Base-by-base conservation (phyloP, 306 rosid species). In the Pterocarpus macrocarpus region DNA sequence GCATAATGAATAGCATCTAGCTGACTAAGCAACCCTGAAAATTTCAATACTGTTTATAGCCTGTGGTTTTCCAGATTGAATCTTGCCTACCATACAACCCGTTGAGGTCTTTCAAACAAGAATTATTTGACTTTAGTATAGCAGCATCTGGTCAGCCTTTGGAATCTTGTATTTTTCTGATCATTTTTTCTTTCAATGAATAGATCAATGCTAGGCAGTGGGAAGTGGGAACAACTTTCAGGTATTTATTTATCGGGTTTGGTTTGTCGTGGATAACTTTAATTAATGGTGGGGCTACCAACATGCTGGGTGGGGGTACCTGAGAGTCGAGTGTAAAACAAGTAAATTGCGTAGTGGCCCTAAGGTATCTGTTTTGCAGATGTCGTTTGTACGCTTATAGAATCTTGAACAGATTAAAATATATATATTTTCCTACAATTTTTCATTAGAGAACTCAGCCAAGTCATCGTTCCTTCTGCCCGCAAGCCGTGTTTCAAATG, bases 221-320 rank as follows among this genome's bases (percentile, higher is more conserved):
- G 84, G 38, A 41, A 59, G 83, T 59, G 80, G 72, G 36, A 36
- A 17, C 52, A 34, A 61, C 56, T 16, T 33, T 74, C 16, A 56
- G 69, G 28, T 45, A 16, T 52, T 43, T 82, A 30, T 30, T 65
- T 44, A 50, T 50, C 28, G 3, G 52, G 71, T 55, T 57, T 59
- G 44, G 68, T 14, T 63, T 64, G 75, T 39, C 11, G 14, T 71
- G 68, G 55, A 39, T 82, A 64, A 15, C 74, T 64, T 49, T 35
- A 34, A 55, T 35, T 83, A 78, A 64, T 55, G 86, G 73, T 22
- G 81, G 81, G 58, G 58, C 59, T 28, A 38, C 58, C 77, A 75
- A 45, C 52, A 28, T 50, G 66, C 38, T 81, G 41, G 79, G 77
- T 50, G 63, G 73, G 58, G 55, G 73, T 69, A 15, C 69, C 5